Conservation (phyloP, 768 basidiomycete genomes). For the Tricholoma bakamatsutake region DNA sequence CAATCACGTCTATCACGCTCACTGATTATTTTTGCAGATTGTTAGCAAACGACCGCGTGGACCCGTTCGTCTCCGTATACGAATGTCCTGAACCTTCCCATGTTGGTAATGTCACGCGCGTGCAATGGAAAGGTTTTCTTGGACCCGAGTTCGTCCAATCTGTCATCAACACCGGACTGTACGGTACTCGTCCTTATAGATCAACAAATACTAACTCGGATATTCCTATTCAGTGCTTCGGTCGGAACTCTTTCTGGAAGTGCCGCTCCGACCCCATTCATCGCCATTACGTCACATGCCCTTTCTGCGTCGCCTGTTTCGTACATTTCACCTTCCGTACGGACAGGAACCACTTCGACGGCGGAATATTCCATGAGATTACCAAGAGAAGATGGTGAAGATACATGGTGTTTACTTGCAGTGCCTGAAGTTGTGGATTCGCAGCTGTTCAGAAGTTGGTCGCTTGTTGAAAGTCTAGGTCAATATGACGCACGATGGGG, state of each 20-base stretch:
- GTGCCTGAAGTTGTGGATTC: slow-evolving; percentile 13
- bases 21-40: slow-evolving; percentile 35
- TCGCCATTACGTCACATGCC: slow-evolving; percentile 39
- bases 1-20: neutral
- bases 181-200: slow-evolving; percentile 1
- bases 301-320: slow-evolving; percentile 43
- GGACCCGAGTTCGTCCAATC: slow-evolving; percentile 45
- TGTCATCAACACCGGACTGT: slow-evolving; percentile 43
- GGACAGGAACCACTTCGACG: slow-evolving; percentile 3
- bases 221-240: slow-evolving; percentile 3
- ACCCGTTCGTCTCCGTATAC: slow-evolving; percentile 67
- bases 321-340: slow-evolving; percentile 32
- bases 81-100: slow-evolving; percentile 40
- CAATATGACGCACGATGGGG: slow-evolving; percentile 27
- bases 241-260: slow-evolving; percentile 3
- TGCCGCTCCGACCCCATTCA: slow-evolving; percentile 25
- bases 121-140: slow-evolving; percentile 60
- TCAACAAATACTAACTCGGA: neutral
- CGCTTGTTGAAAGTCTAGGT: slow-evolving; percentile 21
- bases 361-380: slow-evolving; percentile 30
- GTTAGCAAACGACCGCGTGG: slow-evolving; percentile 53
- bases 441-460: slow-evolving; percentile 26
- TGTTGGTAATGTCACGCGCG: slow-evolving; percentile 42
- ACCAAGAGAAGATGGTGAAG: slow-evolving; percentile 46
- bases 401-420: slow-evolving; percentile 43